phyloP scores from a whole-genome alignment of 352 stramenopile species.

The Bremia lactucae region DNA sequence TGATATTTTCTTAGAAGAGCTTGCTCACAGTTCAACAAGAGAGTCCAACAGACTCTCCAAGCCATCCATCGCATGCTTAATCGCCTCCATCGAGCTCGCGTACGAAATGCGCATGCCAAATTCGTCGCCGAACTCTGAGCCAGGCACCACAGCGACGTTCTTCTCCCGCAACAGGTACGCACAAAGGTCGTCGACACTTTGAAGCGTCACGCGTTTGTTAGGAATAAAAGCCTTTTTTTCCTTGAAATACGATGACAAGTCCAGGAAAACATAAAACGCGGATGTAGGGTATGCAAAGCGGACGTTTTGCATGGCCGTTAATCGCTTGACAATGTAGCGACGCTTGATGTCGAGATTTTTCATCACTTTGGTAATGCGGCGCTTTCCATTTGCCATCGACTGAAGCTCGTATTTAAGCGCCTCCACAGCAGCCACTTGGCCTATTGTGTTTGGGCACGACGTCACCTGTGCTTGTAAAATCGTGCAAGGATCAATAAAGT shows the following conservation, averaged over 20 bases:
- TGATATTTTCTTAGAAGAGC: no score
- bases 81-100: slow-evolving; percentile 86
- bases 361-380: slow-evolving; percentile 44
- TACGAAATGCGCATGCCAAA: slow-evolving; percentile 75
- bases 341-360: slow-evolving; percentile 75
- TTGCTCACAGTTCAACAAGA: no score
- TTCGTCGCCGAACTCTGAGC: slow-evolving; percentile 92
- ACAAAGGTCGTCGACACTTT: slow-evolving; percentile 69
- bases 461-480: slow-evolving; percentile 95
- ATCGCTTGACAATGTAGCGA: slow-evolving; percentile 75
- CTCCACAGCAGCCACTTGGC: slow-evolving; percentile 86
- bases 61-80: slow-evolving; percentile 49
- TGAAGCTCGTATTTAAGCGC: slow-evolving; percentile 80
- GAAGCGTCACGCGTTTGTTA: slow-evolving; percentile 19
- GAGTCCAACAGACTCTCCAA: slow-evolving; percentile 35
- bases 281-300: slow-evolving; percentile 79
- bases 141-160: slow-evolving; percentile 88
- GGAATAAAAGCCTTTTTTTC: slow-evolving; percentile 32
- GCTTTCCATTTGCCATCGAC: slow-evolving; percentile 20
- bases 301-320: slow-evolving; percentile 77
- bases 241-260: slow-evolving; percentile 70
- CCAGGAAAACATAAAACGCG: slow-evolving; percentile 94
- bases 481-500: slow-evolving; percentile 78
- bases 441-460: slow-evolving; percentile 87
- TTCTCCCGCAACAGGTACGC: slow-evolving; percentile 87